A percentile compares a stretch with the other conserved stretches of the same genome.
These are phyloP conservation scores for Sclerotinia glacialis DNA, from an alignment of 2,329 filamentous ascomycete species.

Conservation along the genomic window DNA sequence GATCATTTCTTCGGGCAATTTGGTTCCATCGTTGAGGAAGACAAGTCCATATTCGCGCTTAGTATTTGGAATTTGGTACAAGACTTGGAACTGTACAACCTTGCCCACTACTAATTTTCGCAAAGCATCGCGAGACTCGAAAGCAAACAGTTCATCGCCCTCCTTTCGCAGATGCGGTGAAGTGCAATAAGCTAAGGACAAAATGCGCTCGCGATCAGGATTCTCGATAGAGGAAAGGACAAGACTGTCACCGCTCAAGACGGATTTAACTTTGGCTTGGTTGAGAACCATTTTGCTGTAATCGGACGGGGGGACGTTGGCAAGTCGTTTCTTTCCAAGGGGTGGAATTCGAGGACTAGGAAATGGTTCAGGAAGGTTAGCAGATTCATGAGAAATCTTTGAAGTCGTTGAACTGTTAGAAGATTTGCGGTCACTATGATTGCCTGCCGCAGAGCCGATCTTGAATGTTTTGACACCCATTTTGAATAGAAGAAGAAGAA, in stretches of 20 bases:
- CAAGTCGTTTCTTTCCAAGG: conserved; percentile 28
- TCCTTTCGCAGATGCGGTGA: conserved; percentile 84
- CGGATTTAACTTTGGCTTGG: conserved; percentile 82
- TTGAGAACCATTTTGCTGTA: conserved; percentile 38
- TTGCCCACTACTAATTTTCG: conserved; percentile 83
- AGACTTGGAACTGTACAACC: conserved; percentile 75
- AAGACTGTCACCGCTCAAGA: conserved; percentile 89
- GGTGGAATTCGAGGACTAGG: conserved; percentile 31
- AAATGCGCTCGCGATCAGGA: conserved; percentile 74
- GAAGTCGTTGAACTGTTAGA: conserved; percentile 24
- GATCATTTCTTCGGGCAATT: conserved; percentile 78
- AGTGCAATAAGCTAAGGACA: conserved; percentile 89
- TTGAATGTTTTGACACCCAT: conserved; percentile 33
- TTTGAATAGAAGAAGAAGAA: conserved; percentile 8
- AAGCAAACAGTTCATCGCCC: conserved; percentile 88
- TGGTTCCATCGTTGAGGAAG: conserved; percentile 69
- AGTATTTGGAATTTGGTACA: conserved; percentile 82
- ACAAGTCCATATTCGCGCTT: conserved; percentile 86
- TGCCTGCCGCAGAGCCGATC: conserved; percentile 30
- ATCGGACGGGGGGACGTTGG: conserved; percentile 37
- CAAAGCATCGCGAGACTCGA: conserved; percentile 91
- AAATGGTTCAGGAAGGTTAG: conserved; percentile 42
- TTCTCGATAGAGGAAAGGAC: conserved; percentile 79
- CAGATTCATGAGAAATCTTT: conserved; percentile 28
- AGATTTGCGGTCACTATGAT: conserved; percentile 13